phyloP scores from a whole-genome alignment of 2,329 filamentous ascomycete genomes.

The Fusarium nurragi region DNA sequence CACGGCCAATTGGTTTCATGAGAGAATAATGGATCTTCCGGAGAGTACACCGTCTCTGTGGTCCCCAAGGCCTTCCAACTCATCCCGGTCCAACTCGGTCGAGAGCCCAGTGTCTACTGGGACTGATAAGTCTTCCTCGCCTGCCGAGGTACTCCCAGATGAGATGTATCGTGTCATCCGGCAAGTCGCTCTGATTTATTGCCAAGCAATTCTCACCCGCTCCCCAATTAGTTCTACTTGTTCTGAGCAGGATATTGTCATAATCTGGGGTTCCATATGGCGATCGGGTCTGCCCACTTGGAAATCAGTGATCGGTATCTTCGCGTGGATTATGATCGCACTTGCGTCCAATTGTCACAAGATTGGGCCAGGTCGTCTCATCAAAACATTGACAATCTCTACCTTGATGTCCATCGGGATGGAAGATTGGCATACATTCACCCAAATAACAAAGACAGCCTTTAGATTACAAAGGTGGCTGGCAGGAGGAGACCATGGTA shows the following conservation, averaged over 20 bases:
- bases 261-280: constrained; percentile 60
- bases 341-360: constrained; percentile 53
- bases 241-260: constrained; percentile 51
- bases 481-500: constrained; percentile 35
- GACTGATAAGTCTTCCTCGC: constrained; percentile 33
- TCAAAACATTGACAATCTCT: constrained; percentile 57
- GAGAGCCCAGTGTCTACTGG: constrained; percentile 24
- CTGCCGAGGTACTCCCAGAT: constrained; percentile 49
- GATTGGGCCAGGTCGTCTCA: constrained; percentile 54
- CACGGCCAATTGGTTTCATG: constrained; percentile 53
- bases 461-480: constrained; percentile 58
- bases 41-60: constrained; percentile 38
- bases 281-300: constrained; percentile 57
- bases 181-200: constrained; percentile 58
- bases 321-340: constrained; percentile 58
- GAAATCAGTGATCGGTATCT: constrained; percentile 59
- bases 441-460: constrained; percentile 49
- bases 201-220: constrained; percentile 55
- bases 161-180: constrained; percentile 59
- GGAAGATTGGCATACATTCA: constrained; percentile 60
- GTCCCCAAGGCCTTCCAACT: constrained; percentile 17
- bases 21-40: constrained; percentile 51
- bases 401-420: constrained; percentile 57
- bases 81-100: constrained; percentile 5
- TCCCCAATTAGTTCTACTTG: constrained; percentile 55